Conservation (phyloP, 352 stramenopile species). For the Pythium dissimile region DNA sequence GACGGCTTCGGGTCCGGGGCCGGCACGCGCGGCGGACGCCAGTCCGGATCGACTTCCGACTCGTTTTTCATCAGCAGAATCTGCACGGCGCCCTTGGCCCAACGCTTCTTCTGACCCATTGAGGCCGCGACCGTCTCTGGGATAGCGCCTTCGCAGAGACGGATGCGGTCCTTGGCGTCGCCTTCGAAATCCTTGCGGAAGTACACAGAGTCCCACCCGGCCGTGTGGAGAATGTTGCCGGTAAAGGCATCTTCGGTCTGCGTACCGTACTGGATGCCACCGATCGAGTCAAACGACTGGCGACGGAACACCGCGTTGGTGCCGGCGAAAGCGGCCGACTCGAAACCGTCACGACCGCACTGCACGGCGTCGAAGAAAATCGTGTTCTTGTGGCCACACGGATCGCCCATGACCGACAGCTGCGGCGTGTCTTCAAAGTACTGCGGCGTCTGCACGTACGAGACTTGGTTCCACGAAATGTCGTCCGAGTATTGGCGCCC, state of each 20-base stretch:
- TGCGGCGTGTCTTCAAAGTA: conserved; percentile 89
- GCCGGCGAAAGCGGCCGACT: conserved; percentile 85
- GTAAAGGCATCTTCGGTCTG: conserved; percentile 91
- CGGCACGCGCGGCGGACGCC: conserved; percentile 76
- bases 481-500: conserved; percentile 86
- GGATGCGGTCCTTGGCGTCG: conserved; percentile 82
- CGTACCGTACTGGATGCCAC: conserved; percentile 87
- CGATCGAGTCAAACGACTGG: conserved; percentile 86
- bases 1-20: conserved; percentile 80
- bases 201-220: conserved; percentile 85
- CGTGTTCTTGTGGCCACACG: conserved; percentile 87
- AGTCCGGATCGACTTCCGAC: conserved; percentile 86
- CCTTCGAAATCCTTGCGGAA: conserved; percentile 90
- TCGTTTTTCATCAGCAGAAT: conserved; percentile 90
- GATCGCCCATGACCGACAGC: conserved; percentile 82
- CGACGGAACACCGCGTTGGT: conserved; percentile 89
- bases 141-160: conserved; percentile 77
- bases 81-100: conserved; percentile 85
- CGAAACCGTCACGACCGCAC: conserved; percentile 84
- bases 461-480: conserved; percentile 88
- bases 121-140: conserved; percentile 82
- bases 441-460: conserved; percentile 88
- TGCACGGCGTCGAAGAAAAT: conserved; percentile 91
- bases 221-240: conserved; percentile 80
- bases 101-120: conserved; percentile 86